Percentiles rank a stretch among this genome's conserved stretches.
phyloP scores from a whole-genome alignment of 1,139 yeast genomes.

The Suhomyces terraborum region DNA sequence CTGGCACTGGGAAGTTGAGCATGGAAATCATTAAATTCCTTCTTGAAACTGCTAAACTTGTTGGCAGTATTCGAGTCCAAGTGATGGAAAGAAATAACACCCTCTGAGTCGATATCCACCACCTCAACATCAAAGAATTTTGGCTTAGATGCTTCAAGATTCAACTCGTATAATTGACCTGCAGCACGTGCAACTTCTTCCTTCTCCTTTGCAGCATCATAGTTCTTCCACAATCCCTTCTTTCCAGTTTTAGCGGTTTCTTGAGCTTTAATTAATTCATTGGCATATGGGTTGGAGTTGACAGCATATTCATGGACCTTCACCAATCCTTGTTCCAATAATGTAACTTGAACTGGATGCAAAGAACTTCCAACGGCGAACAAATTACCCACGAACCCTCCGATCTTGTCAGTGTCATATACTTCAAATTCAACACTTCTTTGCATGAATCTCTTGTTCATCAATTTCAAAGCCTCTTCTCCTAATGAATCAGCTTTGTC shows the following conservation, averaged over 20 bases:
- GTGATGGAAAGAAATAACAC: constrained; percentile 57
- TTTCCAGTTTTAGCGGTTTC: constrained; percentile 55
- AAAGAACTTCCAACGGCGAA: constrained; percentile 49
- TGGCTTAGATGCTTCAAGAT: constrained; percentile 38
- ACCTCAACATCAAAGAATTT: constrained; percentile 65
- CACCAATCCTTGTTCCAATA: constrained; percentile 67
- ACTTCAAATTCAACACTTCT: constrained; percentile 72
- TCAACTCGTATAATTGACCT: constrained; percentile 24
- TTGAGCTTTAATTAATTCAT: constrained; percentile 62
- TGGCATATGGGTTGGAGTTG: constrained; percentile 54
- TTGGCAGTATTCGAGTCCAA: constrained; percentile 38
- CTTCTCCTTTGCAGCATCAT: constrained; percentile 40
- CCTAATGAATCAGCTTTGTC: constrained; percentile 46
- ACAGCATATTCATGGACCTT: constrained; percentile 69
- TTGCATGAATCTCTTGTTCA: constrained; percentile 62
- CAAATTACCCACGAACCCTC: constrained; percentile 78
- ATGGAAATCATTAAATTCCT: constrained; percentile 48
- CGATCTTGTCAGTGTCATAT: constrained; percentile 71
- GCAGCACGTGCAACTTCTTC: constrained; percentile 27
- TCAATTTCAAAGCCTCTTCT: constrained; percentile 57
- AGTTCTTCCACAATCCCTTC: constrained; percentile 69
- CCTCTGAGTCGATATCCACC: constrained; percentile 51
- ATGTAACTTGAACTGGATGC: constrained; percentile 60
- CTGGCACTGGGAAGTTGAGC: constrained; percentile 43
- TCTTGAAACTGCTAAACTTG: constrained; percentile 46